Percentiles rank a stretch among this genome's conserved stretches.
Conservation (phyloP, 164 flowering plant genomes). For the Vitis amurensis region DNA sequence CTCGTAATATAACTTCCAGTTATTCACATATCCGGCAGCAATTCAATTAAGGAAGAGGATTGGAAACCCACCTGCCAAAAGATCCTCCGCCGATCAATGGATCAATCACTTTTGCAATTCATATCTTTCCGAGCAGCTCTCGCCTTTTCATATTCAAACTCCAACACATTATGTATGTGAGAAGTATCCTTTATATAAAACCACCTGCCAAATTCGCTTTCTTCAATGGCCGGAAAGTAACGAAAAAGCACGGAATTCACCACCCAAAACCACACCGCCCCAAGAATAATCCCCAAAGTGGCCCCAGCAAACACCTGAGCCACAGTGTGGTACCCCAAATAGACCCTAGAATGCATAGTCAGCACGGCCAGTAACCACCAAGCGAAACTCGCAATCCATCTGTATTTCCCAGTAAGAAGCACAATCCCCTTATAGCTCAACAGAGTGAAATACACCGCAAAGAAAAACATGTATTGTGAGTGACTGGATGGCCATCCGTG, state of each 20-base stretch:
- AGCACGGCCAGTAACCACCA: slow-evolving; percentile 68
- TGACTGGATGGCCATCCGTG: slow-evolving; percentile 99
- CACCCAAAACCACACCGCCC: slow-evolving; percentile 71
- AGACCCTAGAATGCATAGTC: slow-evolving; percentile 90
- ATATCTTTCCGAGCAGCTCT: slow-evolving; percentile 62
- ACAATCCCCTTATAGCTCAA: slow-evolving; percentile 42
- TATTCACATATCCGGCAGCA: neutral
- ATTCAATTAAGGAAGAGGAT: neutral
- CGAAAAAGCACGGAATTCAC: slow-evolving; percentile 48
- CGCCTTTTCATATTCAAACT: slow-evolving; percentile 92
- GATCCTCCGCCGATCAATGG: slow-evolving; percentile 1
- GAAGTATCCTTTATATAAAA: slow-evolving; percentile 92
- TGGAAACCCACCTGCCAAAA: neutral
- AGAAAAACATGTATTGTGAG: slow-evolving; percentile 93
- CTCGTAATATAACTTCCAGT: neutral
- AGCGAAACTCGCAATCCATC: slow-evolving; percentile 22
- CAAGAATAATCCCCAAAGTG: slow-evolving; percentile 56
- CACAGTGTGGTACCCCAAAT: slow-evolving; percentile 89
- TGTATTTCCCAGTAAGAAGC: slow-evolving; percentile 21
- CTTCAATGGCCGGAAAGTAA: slow-evolving; percentile 72
- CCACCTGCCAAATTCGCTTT: slow-evolving; percentile 70
- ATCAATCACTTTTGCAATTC: slow-evolving; percentile 32
- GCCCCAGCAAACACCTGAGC: slow-evolving; percentile 96
- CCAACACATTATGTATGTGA: slow-evolving; percentile 74
- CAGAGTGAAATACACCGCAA: slow-evolving; percentile 64